phyloP scores from a whole-genome alignment of 768 basidiomycete genomes.

The Galerina sulciceps region DNA sequence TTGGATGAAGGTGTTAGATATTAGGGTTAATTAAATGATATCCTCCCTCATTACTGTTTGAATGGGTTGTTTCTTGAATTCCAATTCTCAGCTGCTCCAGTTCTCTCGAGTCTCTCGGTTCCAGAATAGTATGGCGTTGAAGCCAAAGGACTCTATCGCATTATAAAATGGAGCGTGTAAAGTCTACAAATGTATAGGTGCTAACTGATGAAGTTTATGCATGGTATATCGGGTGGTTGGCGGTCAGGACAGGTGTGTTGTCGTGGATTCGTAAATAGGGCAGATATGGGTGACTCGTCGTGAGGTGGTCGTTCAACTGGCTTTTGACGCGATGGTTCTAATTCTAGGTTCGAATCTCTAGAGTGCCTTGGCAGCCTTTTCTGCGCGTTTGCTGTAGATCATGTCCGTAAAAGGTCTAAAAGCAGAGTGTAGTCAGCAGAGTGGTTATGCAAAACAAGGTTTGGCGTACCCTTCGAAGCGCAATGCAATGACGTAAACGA shows the following conservation, averaged over 20 bases:
- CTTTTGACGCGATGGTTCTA: neutral
- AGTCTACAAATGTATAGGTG: neutral
- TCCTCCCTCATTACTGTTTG: too few species aligned
- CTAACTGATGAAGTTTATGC: conserved; percentile 5
- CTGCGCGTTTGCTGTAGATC: conserved; percentile 71
- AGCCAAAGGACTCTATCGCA: conserved; percentile 18
- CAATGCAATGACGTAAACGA: conserved; percentile 84
- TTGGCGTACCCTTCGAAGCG: conserved; percentile 84
- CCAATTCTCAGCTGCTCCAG: neutral
- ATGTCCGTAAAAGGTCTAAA: conserved; percentile 77
- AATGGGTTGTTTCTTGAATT: too few species aligned
- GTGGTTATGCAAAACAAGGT: neutral
- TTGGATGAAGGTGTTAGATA: conserved; percentile 16
- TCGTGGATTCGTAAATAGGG: neutral
- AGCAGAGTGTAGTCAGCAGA: neutral
- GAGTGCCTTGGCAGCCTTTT: conserved; percentile 29
- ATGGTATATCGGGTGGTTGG: neutral
- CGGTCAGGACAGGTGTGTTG: neutral
- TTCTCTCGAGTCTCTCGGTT: neutral
- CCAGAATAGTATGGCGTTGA: conserved; percentile 11
- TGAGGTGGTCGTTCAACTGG: neutral
- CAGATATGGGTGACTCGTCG: conserved; percentile 3
- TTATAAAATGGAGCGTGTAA: conserved; percentile 14
- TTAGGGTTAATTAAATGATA: too few species aligned
- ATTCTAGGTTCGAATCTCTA: conserved; percentile 7